Percentiles rank a stretch among this genome's conserved stretches.
Conservation (phyloP, 306 rosid species). For the Hippophae tibetana region DNA sequence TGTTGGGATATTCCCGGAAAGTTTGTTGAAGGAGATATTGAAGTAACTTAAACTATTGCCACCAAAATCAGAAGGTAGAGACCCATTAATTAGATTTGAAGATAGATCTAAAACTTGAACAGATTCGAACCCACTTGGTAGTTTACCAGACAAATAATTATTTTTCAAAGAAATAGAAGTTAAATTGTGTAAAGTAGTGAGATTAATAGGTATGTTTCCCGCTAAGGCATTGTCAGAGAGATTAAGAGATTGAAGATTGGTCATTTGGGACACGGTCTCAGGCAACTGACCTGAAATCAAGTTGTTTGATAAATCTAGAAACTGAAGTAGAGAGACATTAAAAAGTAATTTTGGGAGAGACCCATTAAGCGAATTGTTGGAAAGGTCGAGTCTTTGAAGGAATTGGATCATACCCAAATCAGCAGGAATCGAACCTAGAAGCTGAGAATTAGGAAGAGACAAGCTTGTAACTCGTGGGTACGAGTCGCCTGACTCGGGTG, state of each 20-base stretch:
- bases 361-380: constrained; percentile 75
- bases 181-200: constrained; percentile 38
- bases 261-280: constrained; percentile 20
- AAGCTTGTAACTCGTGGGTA: constrained; percentile 36
- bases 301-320: constrained; percentile 53
- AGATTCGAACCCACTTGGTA: constrained; percentile 32
- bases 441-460: constrained; percentile 51
- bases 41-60: constrained; percentile 42
- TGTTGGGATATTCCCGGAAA: constrained; percentile 53
- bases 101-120: constrained; percentile 67
- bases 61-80: constrained; percentile 53
- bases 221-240: constrained; percentile 76
- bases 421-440: constrained; percentile 55
- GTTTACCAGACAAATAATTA: constrained; percentile 53
- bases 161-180: constrained; percentile 36
- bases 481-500: neutral
- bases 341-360: constrained; percentile 53
- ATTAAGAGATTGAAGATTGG: constrained; percentile 40
- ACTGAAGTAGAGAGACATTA: constrained; percentile 39
- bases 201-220: constrained; percentile 49
- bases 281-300: constrained; percentile 52
- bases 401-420: constrained; percentile 57
- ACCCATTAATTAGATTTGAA: constrained; percentile 61
- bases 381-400: constrained; percentile 65
- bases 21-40: constrained; percentile 54